A percentile compares a stretch with the other conserved stretches of the same genome.
Evolutionary conservation across 257 asterid species (phyloP).

Genomic region (Osmanthus fragrans): DNA sequence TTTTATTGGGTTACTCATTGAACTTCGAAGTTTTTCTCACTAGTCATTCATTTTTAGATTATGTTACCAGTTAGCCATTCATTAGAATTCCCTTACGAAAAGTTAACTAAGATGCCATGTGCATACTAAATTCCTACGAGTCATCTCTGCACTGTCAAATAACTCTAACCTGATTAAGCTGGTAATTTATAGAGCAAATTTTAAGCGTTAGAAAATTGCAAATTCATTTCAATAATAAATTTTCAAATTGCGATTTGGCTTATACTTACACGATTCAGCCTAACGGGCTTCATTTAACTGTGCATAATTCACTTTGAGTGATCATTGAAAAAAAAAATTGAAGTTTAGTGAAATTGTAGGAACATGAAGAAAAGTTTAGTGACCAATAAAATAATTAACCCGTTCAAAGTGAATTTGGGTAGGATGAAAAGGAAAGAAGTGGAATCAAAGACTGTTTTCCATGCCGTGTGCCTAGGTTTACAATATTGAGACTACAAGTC

Average conservation of each 20-base stretch:
- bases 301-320: background rate
- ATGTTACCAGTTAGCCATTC: background rate
- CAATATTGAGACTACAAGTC: background rate
- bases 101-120: too few relatives aligned
- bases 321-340: background rate
- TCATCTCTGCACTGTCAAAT: too few relatives aligned
- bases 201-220: too few relatives aligned
- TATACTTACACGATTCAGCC: background rate
- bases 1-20: too few relatives aligned
- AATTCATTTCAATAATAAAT: too few relatives aligned
- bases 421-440: background rate
- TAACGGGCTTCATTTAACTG: background rate
- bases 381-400: background rate
- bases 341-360: background rate
- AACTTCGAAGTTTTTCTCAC: too few relatives aligned
- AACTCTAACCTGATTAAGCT: background rate
- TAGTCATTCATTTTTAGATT: background rate
- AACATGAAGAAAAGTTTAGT: background rate
- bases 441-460: background rate
- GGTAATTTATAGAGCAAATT: too few relatives aligned
- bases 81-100: background rate
- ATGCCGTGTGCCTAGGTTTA: background rate
- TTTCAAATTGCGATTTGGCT: background rate
- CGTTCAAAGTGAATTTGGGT: background rate
- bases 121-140: too few relatives aligned